Percentiles rank a stretch among this genome's conserved stretches.
phyloP scores from a whole-genome alignment of 2,329 filamentous ascomycete genomes.

The Hymenotorrendiella dingleyae region DNA sequence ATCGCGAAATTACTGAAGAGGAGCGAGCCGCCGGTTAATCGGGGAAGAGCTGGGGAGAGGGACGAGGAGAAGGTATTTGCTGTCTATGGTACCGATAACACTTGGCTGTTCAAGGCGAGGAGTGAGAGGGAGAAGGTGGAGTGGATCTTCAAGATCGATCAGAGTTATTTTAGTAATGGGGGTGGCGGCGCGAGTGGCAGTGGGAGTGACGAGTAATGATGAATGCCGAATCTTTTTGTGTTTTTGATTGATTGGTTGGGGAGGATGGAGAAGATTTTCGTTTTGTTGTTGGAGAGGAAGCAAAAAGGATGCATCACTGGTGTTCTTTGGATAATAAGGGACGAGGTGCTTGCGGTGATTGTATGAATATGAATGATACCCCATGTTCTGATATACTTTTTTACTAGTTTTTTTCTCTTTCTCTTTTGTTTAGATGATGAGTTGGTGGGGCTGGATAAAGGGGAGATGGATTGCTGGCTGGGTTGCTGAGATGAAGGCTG shows the following conservation, averaged over 20 bases:
- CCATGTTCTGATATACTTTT: no score
- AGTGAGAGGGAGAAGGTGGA: slow-evolving; percentile 91
- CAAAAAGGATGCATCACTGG: no score
- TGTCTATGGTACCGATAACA: slow-evolving; percentile 89
- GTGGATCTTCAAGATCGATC: slow-evolving; percentile 94
- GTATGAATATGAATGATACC: no score
- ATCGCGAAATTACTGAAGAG: slow-evolving; percentile 66
- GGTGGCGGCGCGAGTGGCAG: slow-evolving; percentile 13
- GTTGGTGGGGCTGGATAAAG: no score
- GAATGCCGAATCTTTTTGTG: background rate
- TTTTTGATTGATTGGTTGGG: background rate
- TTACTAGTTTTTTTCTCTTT: no score
- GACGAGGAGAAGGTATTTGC: slow-evolving; percentile 63
- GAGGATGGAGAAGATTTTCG: background rate
- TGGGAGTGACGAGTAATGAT: slow-evolving; percentile 4
- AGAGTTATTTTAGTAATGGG: slow-evolving; percentile 38
- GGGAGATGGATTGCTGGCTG: no score
- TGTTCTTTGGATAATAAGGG: no score
- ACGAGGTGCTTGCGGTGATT: no score
- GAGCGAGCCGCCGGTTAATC: slow-evolving; percentile 18
- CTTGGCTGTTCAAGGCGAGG: slow-evolving; percentile 86
- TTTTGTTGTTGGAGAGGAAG: no score
- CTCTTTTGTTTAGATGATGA: no score
- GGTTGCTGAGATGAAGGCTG: no score
- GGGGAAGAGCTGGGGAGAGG: slow-evolving; percentile 26